Conservation (phyloP, 2,329 filamentous ascomycete genomes). For the Penicillium sclerotiorum region DNA sequence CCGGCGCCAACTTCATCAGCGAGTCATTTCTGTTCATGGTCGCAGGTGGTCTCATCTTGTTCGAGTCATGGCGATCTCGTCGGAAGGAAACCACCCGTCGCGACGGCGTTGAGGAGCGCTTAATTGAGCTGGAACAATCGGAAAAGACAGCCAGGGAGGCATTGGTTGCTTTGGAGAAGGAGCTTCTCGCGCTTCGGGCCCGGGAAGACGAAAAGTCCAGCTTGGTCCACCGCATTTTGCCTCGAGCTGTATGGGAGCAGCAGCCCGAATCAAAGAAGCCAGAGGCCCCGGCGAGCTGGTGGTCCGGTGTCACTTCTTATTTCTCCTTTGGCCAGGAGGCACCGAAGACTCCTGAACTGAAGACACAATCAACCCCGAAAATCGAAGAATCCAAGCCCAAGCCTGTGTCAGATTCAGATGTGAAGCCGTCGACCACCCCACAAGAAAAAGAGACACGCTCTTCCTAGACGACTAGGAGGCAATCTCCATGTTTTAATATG, state of each 20-base stretch:
- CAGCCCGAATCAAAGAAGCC: conserved; percentile 19
- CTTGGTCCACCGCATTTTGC: conserved; percentile 37
- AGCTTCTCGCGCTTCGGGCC: conserved; percentile 45
- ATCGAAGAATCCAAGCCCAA: no score
- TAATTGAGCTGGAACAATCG: conserved; percentile 60
- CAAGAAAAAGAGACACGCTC: no score
- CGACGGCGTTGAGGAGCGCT: conserved; percentile 62
- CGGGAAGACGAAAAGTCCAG: conserved; percentile 38
- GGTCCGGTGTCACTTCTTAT: conserved; percentile 37
- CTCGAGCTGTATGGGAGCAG: conserved; percentile 44
- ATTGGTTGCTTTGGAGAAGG: conserved; percentile 49
- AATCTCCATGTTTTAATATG: no score
- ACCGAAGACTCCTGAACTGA: conserved; percentile 5
- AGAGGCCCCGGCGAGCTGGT: conserved; percentile 31
- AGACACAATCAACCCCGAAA: background rate
- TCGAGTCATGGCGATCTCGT: conserved; percentile 63
- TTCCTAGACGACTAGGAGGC: no score
- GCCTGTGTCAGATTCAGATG: background rate
- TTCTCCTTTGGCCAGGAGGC: conserved; percentile 29
- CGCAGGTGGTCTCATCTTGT: conserved; percentile 63
- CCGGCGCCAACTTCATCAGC: conserved; percentile 69
- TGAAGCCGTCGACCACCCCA: background rate
- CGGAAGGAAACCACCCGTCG: conserved; percentile 62
- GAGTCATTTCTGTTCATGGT: conserved; percentile 69
- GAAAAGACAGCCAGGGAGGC: conserved; percentile 45